A percentile compares a stretch with the other conserved stretches of the same genome.
phyloP scores from a whole-genome alignment of 306 rosid species.

The Lithocarpus polystachyus region DNA sequence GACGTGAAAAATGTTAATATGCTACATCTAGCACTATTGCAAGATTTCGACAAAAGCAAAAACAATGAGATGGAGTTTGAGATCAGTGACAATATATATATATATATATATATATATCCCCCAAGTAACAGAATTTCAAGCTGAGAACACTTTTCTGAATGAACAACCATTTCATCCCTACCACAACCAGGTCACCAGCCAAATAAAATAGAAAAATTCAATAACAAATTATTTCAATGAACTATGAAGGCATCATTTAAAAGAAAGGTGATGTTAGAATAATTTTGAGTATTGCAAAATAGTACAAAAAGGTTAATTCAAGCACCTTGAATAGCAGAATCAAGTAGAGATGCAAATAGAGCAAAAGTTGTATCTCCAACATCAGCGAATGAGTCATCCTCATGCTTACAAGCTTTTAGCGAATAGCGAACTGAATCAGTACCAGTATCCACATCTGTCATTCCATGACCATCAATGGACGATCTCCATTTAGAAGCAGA shows the following conservation, averaged over 20 bases:
- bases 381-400: constrained; percentile 58
- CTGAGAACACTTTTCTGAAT: neutral
- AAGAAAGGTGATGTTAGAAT: neutral
- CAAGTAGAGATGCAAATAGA: constrained; percentile 75
- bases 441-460: constrained; percentile 50
- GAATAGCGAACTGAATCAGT: constrained; percentile 54
- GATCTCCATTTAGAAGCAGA: constrained; percentile 52
- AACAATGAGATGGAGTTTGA: neutral
- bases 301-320: constrained; percentile 16
- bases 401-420: constrained; percentile 63
- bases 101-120: neutral
- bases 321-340: constrained; percentile 82
- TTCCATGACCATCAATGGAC: constrained; percentile 42
- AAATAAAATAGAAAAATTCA: neutral
- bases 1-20: neutral
- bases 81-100: neutral
- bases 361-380: constrained; percentile 64
- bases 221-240: neutral
- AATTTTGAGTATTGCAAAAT: neutral
- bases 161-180: neutral
- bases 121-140: neutral
- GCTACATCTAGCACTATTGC: neutral
- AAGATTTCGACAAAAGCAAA: neutral
- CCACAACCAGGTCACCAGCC: neutral
- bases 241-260: neutral